Conservation (phyloP, 352 stramenopile species). For the Phytophthora cryptogea region DNA sequence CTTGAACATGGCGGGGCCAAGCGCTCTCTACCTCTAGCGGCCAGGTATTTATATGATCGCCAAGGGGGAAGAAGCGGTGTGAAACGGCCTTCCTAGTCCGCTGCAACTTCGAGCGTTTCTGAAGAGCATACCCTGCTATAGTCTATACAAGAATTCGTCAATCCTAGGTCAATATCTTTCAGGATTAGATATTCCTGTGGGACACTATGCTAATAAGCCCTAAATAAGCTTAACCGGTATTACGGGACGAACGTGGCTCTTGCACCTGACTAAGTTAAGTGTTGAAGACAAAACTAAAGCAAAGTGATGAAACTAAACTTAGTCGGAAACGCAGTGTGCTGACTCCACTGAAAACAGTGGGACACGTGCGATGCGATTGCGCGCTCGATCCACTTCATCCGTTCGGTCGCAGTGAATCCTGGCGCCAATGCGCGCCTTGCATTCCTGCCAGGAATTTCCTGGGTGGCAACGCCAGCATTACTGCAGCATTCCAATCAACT, state of each 20-base stretch:
- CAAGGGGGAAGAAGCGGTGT: background rate
- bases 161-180: no score
- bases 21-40: background rate
- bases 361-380: constrained; percentile 19
- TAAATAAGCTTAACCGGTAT: no score
- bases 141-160: no score
- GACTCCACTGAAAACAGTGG: constrained; percentile 23
- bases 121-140: background rate
- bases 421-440: background rate
- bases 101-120: no score
- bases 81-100: background rate
- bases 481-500: background rate
- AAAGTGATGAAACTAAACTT: background rate
- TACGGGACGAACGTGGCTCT: background rate
- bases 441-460: no score
- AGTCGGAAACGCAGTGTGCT: background rate
- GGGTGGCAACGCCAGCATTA: background rate
- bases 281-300: background rate
- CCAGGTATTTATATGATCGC: constrained; percentile 12
- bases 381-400: background rate
- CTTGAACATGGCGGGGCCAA: constrained; percentile 63
- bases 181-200: background rate
- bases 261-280: background rate
- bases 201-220: background rate
- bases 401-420: background rate